Base-by-base conservation (phyloP, 352 stramenopile species). In the Plasmopara halstedii region DNA sequence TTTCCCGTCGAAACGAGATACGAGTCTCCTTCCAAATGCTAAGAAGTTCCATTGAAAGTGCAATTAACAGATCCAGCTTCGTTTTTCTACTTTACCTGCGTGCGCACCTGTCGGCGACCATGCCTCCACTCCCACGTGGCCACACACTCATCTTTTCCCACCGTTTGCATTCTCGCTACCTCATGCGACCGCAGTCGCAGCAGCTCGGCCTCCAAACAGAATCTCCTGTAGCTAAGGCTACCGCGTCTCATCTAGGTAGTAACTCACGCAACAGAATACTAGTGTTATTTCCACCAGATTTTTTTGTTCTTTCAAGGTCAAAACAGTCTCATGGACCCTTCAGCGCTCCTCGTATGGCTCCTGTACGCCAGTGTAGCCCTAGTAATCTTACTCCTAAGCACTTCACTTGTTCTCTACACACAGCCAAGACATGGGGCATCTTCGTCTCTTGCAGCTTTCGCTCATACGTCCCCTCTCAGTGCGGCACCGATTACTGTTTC, bases 1-100 rank as follows among this genome's bases (percentile, higher is more conserved):
- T 87, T 86, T 2, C 54, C 66, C 26, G 42, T 60, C 7, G 80
- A 88, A 1, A 86, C 71, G 7, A 92, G 65, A 26, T 71, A 92
- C 25, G 70, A 64, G 35, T 84, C 73, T 27, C 80, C 80, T 8
- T 59, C 48, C 51, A 88, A 54, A 41, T 86, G 63, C 75, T 86
- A 50, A 22, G 49, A 45, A 41, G 32, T 47, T 42, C 10, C 11
- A 53, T 37, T 38, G 40, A 32, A 22, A 21, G 6, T 17, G 17
- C 17, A 23, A 4, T 13, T 29, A 23, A 38, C 10, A 25, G n/a
- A 40, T 27, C 19, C 17, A 21, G n/a, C 20, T 13, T 42, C 36
- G 3, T n/a, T 9, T 32, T 6, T 18, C 39, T 38, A 11, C 5
- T 10, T 6, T 27, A 19, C 14, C 14, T 15, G 21, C 7, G 14